Evolutionary conservation across 2,329 filamentous ascomycete genomes (phyloP), one percentile per base, ranked within the genome.

Genomic region (Ciborinia camelliae): DNA sequence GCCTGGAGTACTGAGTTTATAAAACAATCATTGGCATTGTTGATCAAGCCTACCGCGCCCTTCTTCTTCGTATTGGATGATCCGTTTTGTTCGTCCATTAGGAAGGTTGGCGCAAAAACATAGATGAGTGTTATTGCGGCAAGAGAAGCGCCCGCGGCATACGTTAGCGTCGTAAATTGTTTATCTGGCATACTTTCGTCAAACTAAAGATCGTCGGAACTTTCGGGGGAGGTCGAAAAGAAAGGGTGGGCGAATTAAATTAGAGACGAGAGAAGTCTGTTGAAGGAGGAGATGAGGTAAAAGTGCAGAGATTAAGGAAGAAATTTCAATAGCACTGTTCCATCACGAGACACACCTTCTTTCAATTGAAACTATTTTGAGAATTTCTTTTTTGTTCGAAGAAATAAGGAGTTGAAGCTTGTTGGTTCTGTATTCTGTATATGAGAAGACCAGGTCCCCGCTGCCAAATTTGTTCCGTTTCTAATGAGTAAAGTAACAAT

Each of bases 1-100:
- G 92, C 92, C 79, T 99, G 95, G 43, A 99, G 85, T 26, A 97
- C 90, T 30, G 92, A 97, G 78, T 99, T 99, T 80, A 98, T 97
- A 78, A 94, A 95, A 80, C 91, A 95, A 77, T 95, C 95, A 78
- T 99, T 99, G 71, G 94, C 95, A 10, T 91, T 88, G 77, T 99
- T 99, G 62, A 83, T 82, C 64, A 98, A 83, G 47, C 95, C 95
- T 63, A 98, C 92, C 51, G 96, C 91, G 66, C 91, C 90, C 75
- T 91, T 94, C 78, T 92, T 95, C 71, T 90, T 87, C 50, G 70
- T 69, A 39, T 71, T 74, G 52, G 79, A 79, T 63, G 84, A 85
- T 65, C 77, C 79, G 30, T 81, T 81, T 60, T 88, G 84, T 64
- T 95, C 90, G 78, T 99, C 94, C 76, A 98, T 89, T 73, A 96